These are phyloP conservation scores for Pistacia integerrima DNA, from an alignment of 345 rosid species.

Conservation along the genomic window DNA sequence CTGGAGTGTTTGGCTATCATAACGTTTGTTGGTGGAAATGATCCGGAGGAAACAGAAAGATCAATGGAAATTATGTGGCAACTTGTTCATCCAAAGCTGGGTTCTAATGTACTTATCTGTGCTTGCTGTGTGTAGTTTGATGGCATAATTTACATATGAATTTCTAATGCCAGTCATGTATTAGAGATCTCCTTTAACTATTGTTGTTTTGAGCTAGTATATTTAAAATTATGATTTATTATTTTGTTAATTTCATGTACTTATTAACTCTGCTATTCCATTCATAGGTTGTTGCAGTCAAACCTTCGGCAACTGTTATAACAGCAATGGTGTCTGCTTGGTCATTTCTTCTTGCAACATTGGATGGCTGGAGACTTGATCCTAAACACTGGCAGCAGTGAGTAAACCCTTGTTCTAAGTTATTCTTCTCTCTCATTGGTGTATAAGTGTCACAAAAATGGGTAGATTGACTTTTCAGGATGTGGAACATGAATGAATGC, in stretches of 20 bases:
- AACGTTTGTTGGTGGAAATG: conserved; percentile 78
- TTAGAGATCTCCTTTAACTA: too few relatives aligned
- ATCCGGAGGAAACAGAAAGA: conserved; percentile 70
- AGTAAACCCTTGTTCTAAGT: conserved; percentile 27
- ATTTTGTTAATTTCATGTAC: neutral
- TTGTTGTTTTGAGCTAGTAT: too few relatives aligned
- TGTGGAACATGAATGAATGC: neutral
- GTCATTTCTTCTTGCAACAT: conserved; percentile 86
- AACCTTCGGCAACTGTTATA: conserved; percentile 58
- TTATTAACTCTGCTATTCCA: neutral
- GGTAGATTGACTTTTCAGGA: neutral
- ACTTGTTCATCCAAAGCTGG: conserved; percentile 76
- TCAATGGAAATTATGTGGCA: conserved; percentile 95
- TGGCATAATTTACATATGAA: neutral
- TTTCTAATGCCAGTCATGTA: neutral
- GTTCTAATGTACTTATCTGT: conserved; percentile 67
- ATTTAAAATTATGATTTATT: too few relatives aligned
- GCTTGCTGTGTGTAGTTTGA: neutral
- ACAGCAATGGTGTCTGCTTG: conserved; percentile 83
- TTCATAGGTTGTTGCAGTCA: conserved; percentile 68
- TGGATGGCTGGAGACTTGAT: conserved; percentile 51
- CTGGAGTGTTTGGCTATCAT: conserved; percentile 81
- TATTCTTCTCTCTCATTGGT: neutral
- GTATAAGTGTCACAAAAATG: conserved; percentile 1
- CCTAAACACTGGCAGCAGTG: conserved; percentile 87